Base-by-base conservation (phyloP, 73 alveolate genomes). In the Blepharisma stoltei region DNA sequence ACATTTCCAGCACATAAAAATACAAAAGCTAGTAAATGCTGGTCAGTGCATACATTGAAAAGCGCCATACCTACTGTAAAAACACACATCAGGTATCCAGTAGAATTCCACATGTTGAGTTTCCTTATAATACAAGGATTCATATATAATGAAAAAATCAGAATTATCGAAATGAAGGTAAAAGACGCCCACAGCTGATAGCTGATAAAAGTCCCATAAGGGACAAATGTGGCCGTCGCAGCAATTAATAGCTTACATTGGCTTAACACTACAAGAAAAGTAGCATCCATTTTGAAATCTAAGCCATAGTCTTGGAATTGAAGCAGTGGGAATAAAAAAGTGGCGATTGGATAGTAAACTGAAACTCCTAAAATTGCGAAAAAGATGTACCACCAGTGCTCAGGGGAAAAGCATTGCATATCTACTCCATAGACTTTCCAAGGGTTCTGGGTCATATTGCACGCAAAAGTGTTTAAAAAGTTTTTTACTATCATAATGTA, bases 271-370 rank as follows among this genome's bases (percentile, higher is more conserved):
- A 69, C 45, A 14, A 69, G 32, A 69, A 44, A 69, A 1, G 79
- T 2, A 46, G 79, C 27, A 7, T 38, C 41, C 14, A 69, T 14
- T 46, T 69, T 69, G 9, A 69, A 9, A 2, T 69, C 76, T 23
- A 69, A 43, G 2, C 60, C 27, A n/a, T 18, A 11, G 27, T 69
- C 79, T 18, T 11, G n/a, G 5, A 69, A 69, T 25, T 69, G 65
- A n/a, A 69, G 43, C 4, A 44, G 1, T 38, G 79, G 79, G 41
- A 14, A 69, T 8, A 69, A 14, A 69, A 69, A 69, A 38, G 79
- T 69, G n/a, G 79, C 79, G 11, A 69, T 4, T 38, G 79, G 79
- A 69, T 69, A 69, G 5, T 69, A 69, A 69, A 44, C 45, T 9
- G n/a, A n/a, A 18, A 69, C 45, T 14, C 79, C 11, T 14, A 23